Conservation (phyloP, 2,329 filamentous ascomycete genomes). For the Fusarium redolens region DNA sequence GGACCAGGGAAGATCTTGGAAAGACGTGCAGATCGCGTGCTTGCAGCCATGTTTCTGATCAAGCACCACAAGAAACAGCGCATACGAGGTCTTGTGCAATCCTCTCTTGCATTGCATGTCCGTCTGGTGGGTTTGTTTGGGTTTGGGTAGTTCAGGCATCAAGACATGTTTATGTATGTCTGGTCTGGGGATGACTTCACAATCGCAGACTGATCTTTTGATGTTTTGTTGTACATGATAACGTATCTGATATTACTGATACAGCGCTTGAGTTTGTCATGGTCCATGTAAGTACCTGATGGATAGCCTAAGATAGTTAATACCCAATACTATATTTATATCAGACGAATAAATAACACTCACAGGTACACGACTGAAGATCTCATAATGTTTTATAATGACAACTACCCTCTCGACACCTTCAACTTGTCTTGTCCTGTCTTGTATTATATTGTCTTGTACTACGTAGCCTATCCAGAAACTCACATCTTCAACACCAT, state of each 20-base stretch:
- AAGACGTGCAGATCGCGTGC: conserved; percentile 45
- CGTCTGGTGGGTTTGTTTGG: conserved; percentile 4
- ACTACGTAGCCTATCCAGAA: conserved; percentile 4
- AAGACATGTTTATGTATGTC: conserved; percentile 24
- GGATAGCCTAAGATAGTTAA: not conserved
- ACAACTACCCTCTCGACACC: not conserved
- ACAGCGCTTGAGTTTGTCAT: not conserved
- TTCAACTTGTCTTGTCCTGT: not conserved
- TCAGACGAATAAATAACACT: not conserved
- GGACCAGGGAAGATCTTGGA: conserved; percentile 40
- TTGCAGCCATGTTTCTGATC: conserved; percentile 49
- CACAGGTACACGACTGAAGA: not conserved
- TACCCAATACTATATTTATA: not conserved
- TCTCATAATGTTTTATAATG: not conserved
- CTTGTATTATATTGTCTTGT: not conserved
- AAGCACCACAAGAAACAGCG: conserved; percentile 39
- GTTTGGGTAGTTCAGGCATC: conserved; percentile 39
- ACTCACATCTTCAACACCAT: not conserved
- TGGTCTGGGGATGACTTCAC: conserved; percentile 17
- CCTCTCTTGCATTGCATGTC: not conserved
- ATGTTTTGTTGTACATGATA: conserved; percentile 1
- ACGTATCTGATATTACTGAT: not conserved
- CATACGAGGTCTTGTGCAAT: conserved; percentile 39
- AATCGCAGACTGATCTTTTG: conserved; percentile 4
- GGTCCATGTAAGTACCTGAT: not conserved